Evolutionary conservation across 2,329 filamentous ascomycete species (phyloP), one percentile per base, ranked within the genome.

Genomic region (Remersonia thermophila): DNA sequence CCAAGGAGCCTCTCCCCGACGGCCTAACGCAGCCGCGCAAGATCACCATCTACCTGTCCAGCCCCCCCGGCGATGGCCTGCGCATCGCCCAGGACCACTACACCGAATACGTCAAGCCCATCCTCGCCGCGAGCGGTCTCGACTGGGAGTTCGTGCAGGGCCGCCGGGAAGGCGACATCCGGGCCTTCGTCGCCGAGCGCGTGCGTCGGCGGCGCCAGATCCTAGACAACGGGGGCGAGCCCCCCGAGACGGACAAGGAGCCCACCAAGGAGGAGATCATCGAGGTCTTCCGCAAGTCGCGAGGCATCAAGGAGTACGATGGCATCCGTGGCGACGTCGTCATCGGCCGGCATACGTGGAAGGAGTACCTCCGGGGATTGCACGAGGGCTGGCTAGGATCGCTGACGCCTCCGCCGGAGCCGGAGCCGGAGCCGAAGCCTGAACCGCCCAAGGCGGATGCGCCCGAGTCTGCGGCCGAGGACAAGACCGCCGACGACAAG

Each of bases 71-170:
- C 10, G 89, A 96, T 59, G 80, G 84, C 4, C 63, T 96, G 36
- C 73, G 86, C 38, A 62, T 74, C 29, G 83, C 87, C n/a, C 81
- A 93, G 50, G 86, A 96, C 48, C 87, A 96, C 60, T 98, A 94
- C 59, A 80, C 86, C 52, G 84, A 94, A 56, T 98, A 95, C 55
- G 74, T 95, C 30, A 96, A 96, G 66, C 91, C 91, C 2, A 73
- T 98, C 17, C 63, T 98, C 27, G 83, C 91, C 3, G 81, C 85
- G 2, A 89, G 84, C 1, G 87, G 87, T 0, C 63, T 96, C 53
- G 91, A 98, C 57, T 96, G 93, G 77, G 89, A 95, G 51, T 93
- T 95, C 39, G 73, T 96, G 5, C 89, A 96, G 60, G 91, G 89
- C 4, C 69, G 87, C 36, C 79, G 80, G 54, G 83, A 95, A 63